Conservation (phyloP, 2,329 filamentous ascomycete genomes). For the Penicillium sp. region DNA sequence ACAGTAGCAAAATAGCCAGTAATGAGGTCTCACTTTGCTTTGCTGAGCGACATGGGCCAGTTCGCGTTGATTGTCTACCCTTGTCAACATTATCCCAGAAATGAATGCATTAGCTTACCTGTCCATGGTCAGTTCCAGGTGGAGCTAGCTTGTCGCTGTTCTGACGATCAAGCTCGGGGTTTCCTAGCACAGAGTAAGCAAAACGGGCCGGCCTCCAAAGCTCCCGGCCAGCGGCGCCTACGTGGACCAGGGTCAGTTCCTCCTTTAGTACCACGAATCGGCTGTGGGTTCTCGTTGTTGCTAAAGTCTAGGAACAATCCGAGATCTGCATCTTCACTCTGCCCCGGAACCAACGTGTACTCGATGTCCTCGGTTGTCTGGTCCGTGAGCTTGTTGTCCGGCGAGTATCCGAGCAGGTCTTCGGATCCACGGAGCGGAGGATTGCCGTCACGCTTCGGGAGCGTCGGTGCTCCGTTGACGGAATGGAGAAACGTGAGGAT, state of each 20-base stretch:
- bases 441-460: conserved; percentile 18
- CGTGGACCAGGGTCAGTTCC: conserved; percentile 59
- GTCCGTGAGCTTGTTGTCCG: conserved; percentile 40
- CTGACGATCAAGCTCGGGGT: conserved; percentile 56
- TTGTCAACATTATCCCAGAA: background rate
- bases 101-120: background rate
- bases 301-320: conserved; percentile 62
- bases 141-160: conserved; percentile 62
- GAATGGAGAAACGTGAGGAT: conserved; percentile 9
- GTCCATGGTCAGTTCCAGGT: conserved; percentile 55
- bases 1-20: background rate
- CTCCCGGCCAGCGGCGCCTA: conserved; percentile 22
- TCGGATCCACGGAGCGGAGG: conserved; percentile 35
- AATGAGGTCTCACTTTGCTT: conserved; percentile 45
- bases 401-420: conserved; percentile 46
- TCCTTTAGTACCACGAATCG: conserved; percentile 58
- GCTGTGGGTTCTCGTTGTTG: conserved; percentile 58
- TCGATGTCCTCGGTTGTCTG: conserved; percentile 43
- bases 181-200: conserved; percentile 34
- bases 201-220: background rate
- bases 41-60: conserved; percentile 60
- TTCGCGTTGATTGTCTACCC: conserved; percentile 47
- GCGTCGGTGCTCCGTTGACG: conserved; percentile 23
- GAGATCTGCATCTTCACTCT: conserved; percentile 55
- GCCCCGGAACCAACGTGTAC: conserved; percentile 55